Evolutionary conservation across 2,329 filamentous ascomycete genomes (phyloP), one percentile per base, ranked within the genome.

Genomic region (Teratosphaeria pseudoeucalypti): DNA sequence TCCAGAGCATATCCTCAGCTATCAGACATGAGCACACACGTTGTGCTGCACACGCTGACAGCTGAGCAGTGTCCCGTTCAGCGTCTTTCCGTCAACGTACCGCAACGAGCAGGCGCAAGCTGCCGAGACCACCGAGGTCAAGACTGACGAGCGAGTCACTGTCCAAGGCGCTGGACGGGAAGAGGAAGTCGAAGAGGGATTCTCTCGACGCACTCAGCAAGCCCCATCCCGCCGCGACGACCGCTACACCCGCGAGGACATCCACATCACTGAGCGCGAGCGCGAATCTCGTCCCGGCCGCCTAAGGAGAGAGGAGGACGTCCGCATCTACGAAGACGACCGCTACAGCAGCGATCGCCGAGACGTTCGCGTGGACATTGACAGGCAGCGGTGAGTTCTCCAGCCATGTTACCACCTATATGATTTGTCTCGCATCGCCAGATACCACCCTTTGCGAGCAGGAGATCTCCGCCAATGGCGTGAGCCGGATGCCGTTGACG

Each of bases 31-130:
- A 3, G 19, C n/a, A 19, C n/a, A 26, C n/a, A 10, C 2, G 43
- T 7, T n/a, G 43, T n/a, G 14, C 26, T 12, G 23, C 29, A 29
- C 27, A 34, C 23, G 37, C n/a, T 23, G 12, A 43, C 34, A 27
- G 47, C 19, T 19, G 7, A 57, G 6, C 67, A 70, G 68, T 67
- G 94, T 97, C 81, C 92, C 92, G 82, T 95, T 96, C 87, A 96
- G 91, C 89, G 89, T 96, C 88, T 96, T 97, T 86, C 92, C 92
- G 83, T 96, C 91, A 79, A 90, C 91, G 80, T 97, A 96, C 85
- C 85, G 88, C 80, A 86, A 82, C 83, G 83, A 85, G 80, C 81
- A 82, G 80, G 55, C 55, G 23, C 81, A 72, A 67, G 68, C 82
- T 77, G 79, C 76, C 74, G 79, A 83, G 75, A 79, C 81, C 77